Base-by-base conservation (phyloP, 2,329 filamentous ascomycete genomes). In the Aureobasidium melanogenum region DNA sequence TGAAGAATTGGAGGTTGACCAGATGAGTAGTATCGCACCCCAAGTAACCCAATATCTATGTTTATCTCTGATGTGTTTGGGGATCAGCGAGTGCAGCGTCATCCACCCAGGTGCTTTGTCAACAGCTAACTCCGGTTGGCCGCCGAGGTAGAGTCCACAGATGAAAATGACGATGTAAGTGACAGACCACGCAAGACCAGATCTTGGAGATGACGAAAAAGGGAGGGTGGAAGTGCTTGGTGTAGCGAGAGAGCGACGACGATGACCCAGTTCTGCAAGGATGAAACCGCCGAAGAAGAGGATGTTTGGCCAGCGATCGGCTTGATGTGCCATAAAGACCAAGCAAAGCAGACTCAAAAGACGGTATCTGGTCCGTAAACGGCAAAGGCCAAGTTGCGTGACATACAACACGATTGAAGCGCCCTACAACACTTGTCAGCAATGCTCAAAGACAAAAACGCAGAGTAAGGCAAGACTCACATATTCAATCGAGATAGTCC, bases 321-420 rank as follows among this genome's bases (percentile, higher is more conserved):
- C 76, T 28, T 74, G 70, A 59, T 81, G 79, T 30, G 74, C 71
- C 65, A 81, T 81, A 63, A 70, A 72, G 62, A 75, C 74, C 51
- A 82, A 63, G 1, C 70, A 60, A n/a, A 66, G 67, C 10, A 84
- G 67, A n/a, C 74, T 73, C 22, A 75, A 62, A 30, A 80, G 71
- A 19, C 83, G 74, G 5, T 58, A 39, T 26, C 41, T 38, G 6
- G 38, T 24, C 9, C 56, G 28, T 7, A 60, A 26, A 1, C 38
- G 46, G 5, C 50, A 50, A 3, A 62, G 46, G n/a, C 76, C 82
- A 4, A 84, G 62, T 22, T 84, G 70, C 10, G 76, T 73, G 15
- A 84, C 71, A 69, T 84, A 85, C 14, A 85, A 74, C 61, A 81
- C 76, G 67, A 85, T 78, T 2, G 81, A 84, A 68, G 79, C 28